Conservation (phyloP, 1,284 basidiomycete species). For the Moniliophthora roreri region DNA sequence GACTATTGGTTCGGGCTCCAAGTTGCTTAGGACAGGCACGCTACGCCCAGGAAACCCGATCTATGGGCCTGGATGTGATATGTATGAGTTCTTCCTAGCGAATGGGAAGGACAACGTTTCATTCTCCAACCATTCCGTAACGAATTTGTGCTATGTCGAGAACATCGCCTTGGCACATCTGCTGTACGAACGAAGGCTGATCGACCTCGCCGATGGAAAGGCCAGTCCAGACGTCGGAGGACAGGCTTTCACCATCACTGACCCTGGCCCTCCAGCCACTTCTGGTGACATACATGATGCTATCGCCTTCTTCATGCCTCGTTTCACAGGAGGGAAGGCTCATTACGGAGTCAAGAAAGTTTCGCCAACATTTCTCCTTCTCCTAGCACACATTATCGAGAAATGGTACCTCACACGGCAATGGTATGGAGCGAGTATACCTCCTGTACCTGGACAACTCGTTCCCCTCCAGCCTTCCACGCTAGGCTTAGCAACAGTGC, state of each 20-base stretch:
- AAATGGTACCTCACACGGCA: slow-evolving; percentile 36
- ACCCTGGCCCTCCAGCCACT: slow-evolving; percentile 44
- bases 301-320: slow-evolving; percentile 30
- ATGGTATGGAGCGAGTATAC: slow-evolving; percentile 28
- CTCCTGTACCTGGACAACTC: slow-evolving; percentile 38
- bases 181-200: slow-evolving; percentile 49
- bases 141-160: slow-evolving; percentile 52
- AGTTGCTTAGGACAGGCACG: slow-evolving; percentile 45
- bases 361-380: slow-evolving; percentile 48
- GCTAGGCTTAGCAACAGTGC: slow-evolving; percentile 42
- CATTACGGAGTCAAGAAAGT: slow-evolving; percentile 32
- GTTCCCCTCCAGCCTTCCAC: slow-evolving; percentile 54
- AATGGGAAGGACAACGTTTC: slow-evolving; percentile 40
- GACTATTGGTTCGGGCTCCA: slow-evolving; percentile 25
- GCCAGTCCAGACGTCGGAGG: slow-evolving; percentile 45
- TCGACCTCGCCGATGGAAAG: slow-evolving; percentile 6
- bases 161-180: slow-evolving; percentile 55
- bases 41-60: slow-evolving; percentile 43
- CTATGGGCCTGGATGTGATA: slow-evolving; percentile 7
- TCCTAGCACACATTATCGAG: slow-evolving; percentile 45
- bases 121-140: slow-evolving; percentile 43
- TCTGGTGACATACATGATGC: slow-evolving; percentile 42
- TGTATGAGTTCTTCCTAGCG: slow-evolving; percentile 8
- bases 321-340: slow-evolving; percentile 23
- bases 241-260: slow-evolving; percentile 46